Conservation (phyloP, 768 basidiomycete species). For the Lenzites betulinus region DNA sequence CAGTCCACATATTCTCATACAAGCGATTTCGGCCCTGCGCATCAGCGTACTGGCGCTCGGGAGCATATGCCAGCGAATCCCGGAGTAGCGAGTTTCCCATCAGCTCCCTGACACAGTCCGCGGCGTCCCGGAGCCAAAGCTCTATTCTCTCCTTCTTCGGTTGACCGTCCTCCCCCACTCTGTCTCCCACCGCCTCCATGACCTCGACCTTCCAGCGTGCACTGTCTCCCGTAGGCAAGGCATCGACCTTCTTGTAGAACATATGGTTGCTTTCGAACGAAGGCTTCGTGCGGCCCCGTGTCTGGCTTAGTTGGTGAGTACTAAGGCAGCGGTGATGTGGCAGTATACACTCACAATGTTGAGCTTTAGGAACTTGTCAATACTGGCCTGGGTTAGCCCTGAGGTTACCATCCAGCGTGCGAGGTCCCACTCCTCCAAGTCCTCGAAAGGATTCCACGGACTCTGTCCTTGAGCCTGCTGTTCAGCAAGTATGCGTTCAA, state of each 20-base stretch:
- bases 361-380: constrained; percentile 36
- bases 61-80: constrained; percentile 32
- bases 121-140: constrained; percentile 29
- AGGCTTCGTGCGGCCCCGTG: constrained; percentile 12
- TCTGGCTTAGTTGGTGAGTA: constrained; percentile 17
- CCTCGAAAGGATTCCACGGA: constrained; percentile 32
- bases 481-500: constrained; percentile 21
- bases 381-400: constrained; percentile 29
- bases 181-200: constrained; percentile 16
- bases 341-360: constrained; percentile 30
- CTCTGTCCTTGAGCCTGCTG: neutral
- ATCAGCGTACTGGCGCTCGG: constrained; percentile 9
- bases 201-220: constrained; percentile 29
- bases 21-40: too few relatives aligned
- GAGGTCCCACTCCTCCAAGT: constrained; percentile 36
- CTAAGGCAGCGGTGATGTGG: too few relatives aligned
- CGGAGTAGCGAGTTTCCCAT: constrained; percentile 33
- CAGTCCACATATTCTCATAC: too few relatives aligned
- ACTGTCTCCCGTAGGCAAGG: constrained; percentile 24
- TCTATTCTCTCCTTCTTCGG: constrained; percentile 19
- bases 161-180: constrained; percentile 14
- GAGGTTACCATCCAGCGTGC: constrained; percentile 36
- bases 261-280: constrained; percentile 32
- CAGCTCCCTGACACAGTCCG: constrained; percentile 32
- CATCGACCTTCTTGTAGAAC: constrained; percentile 32